Percentiles rank a stretch among this genome's conserved stretches.
phyloP scores from a whole-genome alignment of 495 filamentous ascomycete genomes.

The Penicillium silybi region DNA sequence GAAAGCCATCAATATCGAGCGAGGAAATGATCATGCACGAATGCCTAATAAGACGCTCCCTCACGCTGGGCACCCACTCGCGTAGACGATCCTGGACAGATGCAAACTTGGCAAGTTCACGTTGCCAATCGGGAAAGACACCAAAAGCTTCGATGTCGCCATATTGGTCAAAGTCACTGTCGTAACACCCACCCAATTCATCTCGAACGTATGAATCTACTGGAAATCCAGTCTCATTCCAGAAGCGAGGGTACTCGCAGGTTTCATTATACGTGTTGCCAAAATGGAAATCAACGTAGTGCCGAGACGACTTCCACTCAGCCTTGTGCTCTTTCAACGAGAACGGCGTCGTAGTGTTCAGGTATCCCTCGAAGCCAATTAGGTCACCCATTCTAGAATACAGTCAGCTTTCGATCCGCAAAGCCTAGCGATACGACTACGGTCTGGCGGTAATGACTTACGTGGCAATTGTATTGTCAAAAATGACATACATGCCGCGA shows the following conservation, averaged over 20 bases:
- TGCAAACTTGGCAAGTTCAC: conserved; percentile 68
- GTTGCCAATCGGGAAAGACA: conserved; percentile 63
- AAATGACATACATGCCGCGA: conserved; percentile 65
- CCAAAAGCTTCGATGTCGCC: conserved; percentile 68
- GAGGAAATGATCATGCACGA: conserved; percentile 62
- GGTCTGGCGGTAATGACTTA: conserved; percentile 28
- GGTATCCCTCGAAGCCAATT: conserved; percentile 63
- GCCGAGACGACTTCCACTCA: conserved; percentile 53
- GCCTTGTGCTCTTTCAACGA: conserved; percentile 52
- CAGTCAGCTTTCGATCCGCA: background rate
- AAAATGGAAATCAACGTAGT: conserved; percentile 62
- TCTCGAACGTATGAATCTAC: conserved; percentile 44
- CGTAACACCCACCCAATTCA: conserved; percentile 54
- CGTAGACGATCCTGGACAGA: conserved; percentile 72
- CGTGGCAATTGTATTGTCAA: conserved; percentile 71
- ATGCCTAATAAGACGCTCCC: conserved; percentile 56
- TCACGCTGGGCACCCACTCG: conserved; percentile 63
- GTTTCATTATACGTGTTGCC: conserved; percentile 54
- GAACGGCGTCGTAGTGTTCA: conserved; percentile 65
- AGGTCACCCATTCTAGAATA: conserved; percentile 58
- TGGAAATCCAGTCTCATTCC: conserved; percentile 57
- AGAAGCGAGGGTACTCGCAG: conserved; percentile 65
- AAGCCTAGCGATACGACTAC: background rate
- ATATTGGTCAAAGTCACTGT: conserved; percentile 71
- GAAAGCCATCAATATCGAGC: conserved; percentile 67